A percentile compares a stretch with the other conserved stretches of the same genome.
Evolutionary conservation across 768 basidiomycete genomes (phyloP).

Genomic region (Suillus fuscotomentosus): DNA sequence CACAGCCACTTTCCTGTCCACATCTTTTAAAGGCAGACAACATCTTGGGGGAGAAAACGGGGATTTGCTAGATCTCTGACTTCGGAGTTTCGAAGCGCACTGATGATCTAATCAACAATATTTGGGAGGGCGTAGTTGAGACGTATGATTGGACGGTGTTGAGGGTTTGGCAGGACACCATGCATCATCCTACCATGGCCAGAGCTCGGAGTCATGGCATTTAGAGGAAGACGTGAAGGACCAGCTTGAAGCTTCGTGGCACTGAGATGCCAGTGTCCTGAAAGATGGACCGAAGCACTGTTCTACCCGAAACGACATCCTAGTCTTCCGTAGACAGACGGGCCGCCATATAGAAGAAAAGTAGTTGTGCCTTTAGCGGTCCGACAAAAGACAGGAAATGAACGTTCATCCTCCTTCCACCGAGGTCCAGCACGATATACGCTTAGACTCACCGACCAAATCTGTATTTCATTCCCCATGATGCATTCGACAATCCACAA

Average conservation of each 20-base stretch:
- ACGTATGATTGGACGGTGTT: constrained; percentile 15
- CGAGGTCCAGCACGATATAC: background rate
- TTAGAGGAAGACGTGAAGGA: constrained; percentile 25
- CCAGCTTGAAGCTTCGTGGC: background rate
- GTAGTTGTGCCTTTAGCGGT: background rate
- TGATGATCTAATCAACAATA: constrained; percentile 22
- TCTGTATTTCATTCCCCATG: background rate
- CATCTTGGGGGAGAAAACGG: too few species aligned
- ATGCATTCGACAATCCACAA: background rate
- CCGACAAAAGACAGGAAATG: background rate
- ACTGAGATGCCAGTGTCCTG: constrained; percentile 41
- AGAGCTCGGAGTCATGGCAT: constrained; percentile 26
- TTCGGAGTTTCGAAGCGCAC: too few species aligned
- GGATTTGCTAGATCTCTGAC: too few species aligned
- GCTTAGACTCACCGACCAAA: background rate
- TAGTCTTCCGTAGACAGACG: constrained; percentile 33
- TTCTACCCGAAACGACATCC: background rate
- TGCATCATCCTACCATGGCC: constrained; percentile 11
- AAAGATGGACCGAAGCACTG: constrained; percentile 38
- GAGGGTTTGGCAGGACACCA: constrained; percentile 16
- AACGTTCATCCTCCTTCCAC: background rate
- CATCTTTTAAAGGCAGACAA: too few species aligned
- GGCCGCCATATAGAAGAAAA: background rate
- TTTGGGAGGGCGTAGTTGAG: constrained; percentile 19
- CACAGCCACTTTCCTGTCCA: constrained; percentile 94